Evolutionary conservation across 2,329 filamentous ascomycete species (phyloP).

Genomic region (Fusarium guadeloupense): DNA sequence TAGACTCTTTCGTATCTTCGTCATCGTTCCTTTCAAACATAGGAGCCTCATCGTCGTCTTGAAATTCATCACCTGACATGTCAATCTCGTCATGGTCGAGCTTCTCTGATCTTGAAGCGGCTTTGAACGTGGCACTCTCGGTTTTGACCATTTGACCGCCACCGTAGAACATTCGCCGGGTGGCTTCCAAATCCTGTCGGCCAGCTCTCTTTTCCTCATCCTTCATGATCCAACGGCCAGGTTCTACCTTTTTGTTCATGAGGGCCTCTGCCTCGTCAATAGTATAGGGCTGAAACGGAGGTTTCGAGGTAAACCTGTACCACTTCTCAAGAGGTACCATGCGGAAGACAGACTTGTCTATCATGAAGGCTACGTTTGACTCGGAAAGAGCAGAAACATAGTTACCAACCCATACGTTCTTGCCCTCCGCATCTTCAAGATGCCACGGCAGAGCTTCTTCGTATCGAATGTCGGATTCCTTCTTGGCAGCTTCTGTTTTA

Average conservation of each 20-base stretch:
- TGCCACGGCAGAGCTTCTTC: slow-evolving; percentile 98
- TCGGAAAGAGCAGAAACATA: slow-evolving; percentile 91
- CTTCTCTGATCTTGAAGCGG: slow-evolving; percentile 68
- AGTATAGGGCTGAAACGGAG: slow-evolving; percentile 78
- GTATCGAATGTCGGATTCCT: slow-evolving; percentile 77
- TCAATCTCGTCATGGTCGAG: slow-evolving; percentile 77
- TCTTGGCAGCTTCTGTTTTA: slow-evolving; percentile 80
- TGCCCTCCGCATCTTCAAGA: slow-evolving; percentile 94
- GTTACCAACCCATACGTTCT: slow-evolving; percentile 90
- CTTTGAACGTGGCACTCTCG: slow-evolving; percentile 72
- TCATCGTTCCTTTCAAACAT: slow-evolving; percentile 82
- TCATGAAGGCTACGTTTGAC: slow-evolving; percentile 81
- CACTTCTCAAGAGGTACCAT: slow-evolving; percentile 95
- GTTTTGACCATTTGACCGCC: slow-evolving; percentile 69
- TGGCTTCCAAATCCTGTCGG: slow-evolving; percentile 69
- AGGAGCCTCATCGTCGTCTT: slow-evolving; percentile 85
- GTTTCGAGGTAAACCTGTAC: slow-evolving; percentile 87
- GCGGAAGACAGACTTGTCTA: slow-evolving; percentile 74
- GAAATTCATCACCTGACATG: slow-evolving; percentile 78
- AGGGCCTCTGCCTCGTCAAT: slow-evolving; percentile 87
- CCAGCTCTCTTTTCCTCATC: slow-evolving; percentile 67
- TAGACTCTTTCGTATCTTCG: slow-evolving; percentile 78
- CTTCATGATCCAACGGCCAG: slow-evolving; percentile 83
- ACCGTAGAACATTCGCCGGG: slow-evolving; percentile 60
- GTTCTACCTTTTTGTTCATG: slow-evolving; percentile 80